Evolutionary conservation across 805 yeast genomes (phyloP).

Genomic region (Sugiyamaella marilandica): DNA sequence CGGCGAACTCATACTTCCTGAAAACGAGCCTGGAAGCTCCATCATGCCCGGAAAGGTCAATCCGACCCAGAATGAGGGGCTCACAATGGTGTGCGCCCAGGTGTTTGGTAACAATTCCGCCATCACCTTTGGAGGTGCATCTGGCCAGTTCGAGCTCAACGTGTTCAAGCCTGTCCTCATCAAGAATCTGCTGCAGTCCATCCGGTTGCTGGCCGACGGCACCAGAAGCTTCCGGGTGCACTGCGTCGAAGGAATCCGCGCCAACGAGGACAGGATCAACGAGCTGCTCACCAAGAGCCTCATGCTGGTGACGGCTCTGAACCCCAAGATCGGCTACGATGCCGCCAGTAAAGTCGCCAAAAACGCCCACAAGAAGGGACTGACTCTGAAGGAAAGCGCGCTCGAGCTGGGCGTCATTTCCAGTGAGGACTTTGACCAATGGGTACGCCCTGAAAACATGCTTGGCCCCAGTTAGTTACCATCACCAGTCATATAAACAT

Average conservation of each 20-base stretch:
- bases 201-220: slow-evolving; percentile 88
- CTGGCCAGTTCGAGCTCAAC: slow-evolving; percentile 97
- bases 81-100: slow-evolving; percentile 97
- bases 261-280: slow-evolving; percentile 81
- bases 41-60: slow-evolving; percentile 99
- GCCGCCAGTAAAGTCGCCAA: slow-evolving; percentile 96
- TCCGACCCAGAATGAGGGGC: slow-evolving; percentile 98
- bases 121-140: slow-evolving; percentile 96
- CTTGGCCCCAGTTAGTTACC: slow-evolving; percentile 74
- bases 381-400: slow-evolving; percentile 92
- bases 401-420: slow-evolving; percentile 82
- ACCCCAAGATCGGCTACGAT: slow-evolving; percentile 98
- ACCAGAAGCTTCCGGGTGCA: slow-evolving; percentile 81
- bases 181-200: slow-evolving; percentile 79
- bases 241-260: slow-evolving; percentile 92
- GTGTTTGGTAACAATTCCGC: slow-evolving; percentile 95
- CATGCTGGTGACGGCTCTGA: slow-evolving; percentile 97
- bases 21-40: slow-evolving; percentile 98
- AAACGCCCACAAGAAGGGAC: slow-evolving; percentile 96
- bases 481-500: no score
- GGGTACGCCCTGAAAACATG: slow-evolving; percentile 98
- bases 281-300: slow-evolving; percentile 91
- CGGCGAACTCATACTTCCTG: slow-evolving; percentile 92
- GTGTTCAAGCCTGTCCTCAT: slow-evolving; percentile 97
- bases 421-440: slow-evolving; percentile 84